A percentile compares a stretch with the other conserved stretches of the same genome.
These are phyloP conservation scores for Penicillium psychrofluorescens DNA, from an alignment of 495 filamentous ascomycete genomes.

Conservation along the genomic window DNA sequence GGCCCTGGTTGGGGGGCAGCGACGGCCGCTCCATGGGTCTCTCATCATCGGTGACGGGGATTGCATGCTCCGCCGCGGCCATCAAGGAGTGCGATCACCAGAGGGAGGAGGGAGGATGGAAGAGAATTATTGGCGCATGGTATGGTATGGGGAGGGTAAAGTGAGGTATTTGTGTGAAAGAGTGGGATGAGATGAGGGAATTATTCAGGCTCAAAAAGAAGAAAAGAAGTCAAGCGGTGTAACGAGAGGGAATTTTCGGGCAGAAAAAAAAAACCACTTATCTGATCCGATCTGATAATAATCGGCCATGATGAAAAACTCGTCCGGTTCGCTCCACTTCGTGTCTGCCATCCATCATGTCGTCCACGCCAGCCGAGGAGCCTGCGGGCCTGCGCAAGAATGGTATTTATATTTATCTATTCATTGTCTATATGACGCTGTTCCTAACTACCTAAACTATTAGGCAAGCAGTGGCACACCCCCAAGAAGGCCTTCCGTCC, in stretches of 20 bases:
- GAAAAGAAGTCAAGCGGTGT: slow-evolving; percentile 12
- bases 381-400: slow-evolving; percentile 38
- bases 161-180: slow-evolving; percentile 14
- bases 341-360: slow-evolving; percentile 12
- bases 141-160: not conserved
- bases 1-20: slow-evolving; percentile 44
- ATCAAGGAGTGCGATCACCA: slow-evolving; percentile 23
- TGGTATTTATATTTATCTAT: slow-evolving; percentile 6
- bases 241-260: slow-evolving; percentile 6
- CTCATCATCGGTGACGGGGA: slow-evolving; percentile 22
- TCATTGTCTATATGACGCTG: not conserved
- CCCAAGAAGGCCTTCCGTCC: slow-evolving; percentile 83
- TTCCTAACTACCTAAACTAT: slow-evolving; percentile 2
- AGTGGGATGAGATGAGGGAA: slow-evolving; percentile 28
- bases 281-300: too few species aligned
- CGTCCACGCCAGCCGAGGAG: slow-evolving; percentile 1
- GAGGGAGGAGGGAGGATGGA: slow-evolving; percentile 9
- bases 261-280: not conserved
- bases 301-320: too few species aligned
- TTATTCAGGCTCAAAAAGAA: slow-evolving; percentile 3
- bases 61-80: slow-evolving; percentile 38
- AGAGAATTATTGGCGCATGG: slow-evolving; percentile 2
- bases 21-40: slow-evolving; percentile 34
- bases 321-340: too few species aligned
- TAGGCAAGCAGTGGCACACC: slow-evolving; percentile 93